Base-by-base conservation (phyloP, 306 rosid species). In the Neltuma alba region DNA sequence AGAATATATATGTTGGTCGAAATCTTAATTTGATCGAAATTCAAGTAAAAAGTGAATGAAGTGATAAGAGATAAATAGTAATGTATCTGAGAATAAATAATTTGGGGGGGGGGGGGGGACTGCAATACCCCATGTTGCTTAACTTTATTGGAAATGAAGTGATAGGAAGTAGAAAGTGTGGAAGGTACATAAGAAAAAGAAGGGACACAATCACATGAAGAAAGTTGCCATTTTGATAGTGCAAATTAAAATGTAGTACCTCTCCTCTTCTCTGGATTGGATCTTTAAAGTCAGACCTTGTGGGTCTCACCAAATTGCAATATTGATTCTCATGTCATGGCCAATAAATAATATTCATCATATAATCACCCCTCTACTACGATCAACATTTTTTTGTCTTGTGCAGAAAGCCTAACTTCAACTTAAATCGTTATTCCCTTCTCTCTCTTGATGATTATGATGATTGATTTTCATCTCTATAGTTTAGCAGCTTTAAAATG, bases 121-220 rank as follows among this genome's bases (percentile, higher is more conserved):
- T 54, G 28, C 61, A 21, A 54, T 54, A 21, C 28, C 61, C 28
- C 27, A 18, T 65, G 71, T n/a, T 36, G 16, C 18, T 34, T 9
- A 34, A 34, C 60, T 54, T 54, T 54, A 54, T 54, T 54, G 28
- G 61, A 54, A 21, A 21, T 54, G 27, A 36, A 20, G 70, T 65
- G 14, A 18, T 20, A 18, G 20, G n/a, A 20, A 20, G 47, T 36
- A 65, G 47, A 36, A 9, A 20, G 44, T 36, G 71, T 36, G n/a
- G 7, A 36, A 65, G n/a, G 66, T 60, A 5, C 71, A 65, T 8
- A 9, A 20, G 13, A 65, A 65, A 65, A 65, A 65, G 47, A 36
- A n/a, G 30, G 71, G 71, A 20, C 71, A 65, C 3, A 65, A 36
- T 65, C 47, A 65, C 71, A 65, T 65, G 42, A 65, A 34, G 28